A percentile compares a stretch with the other conserved stretches of the same genome.
phyloP scores from a whole-genome alignment of 2,329 filamentous ascomycete genomes.

The Fusarium newnesense region DNA sequence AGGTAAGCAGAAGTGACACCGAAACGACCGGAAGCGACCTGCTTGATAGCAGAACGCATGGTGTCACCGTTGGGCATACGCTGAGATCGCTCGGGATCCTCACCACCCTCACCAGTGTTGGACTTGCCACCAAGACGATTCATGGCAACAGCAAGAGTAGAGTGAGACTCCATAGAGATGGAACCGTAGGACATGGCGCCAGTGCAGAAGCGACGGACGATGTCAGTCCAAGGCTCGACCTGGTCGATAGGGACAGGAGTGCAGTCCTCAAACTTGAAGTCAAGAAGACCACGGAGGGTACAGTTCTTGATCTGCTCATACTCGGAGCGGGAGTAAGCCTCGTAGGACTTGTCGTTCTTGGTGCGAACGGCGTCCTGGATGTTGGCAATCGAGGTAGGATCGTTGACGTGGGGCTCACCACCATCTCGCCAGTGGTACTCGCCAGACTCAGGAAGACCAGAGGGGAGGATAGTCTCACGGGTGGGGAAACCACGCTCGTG shows the following conservation, averaged over 20 bases:
- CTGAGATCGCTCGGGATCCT: constrained; percentile 90
- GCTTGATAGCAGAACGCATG: constrained; percentile 97
- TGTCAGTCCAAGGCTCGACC: constrained; percentile 98
- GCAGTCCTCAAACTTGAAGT: constrained; percentile 93
- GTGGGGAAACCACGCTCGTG: constrained; percentile 94
- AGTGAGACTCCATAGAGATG: constrained; percentile 98
- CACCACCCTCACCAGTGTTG: constrained; percentile 97
- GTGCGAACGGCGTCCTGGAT: constrained; percentile 95
- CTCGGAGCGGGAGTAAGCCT: constrained; percentile 91
- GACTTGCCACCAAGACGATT: constrained; percentile 96
- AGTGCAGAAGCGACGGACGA: constrained; percentile 94
- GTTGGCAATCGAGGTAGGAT: constrained; percentile 93
- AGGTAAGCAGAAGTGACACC: constrained; percentile 96
- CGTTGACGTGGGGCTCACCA: constrained; percentile 94
- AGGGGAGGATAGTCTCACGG: constrained; percentile 77
- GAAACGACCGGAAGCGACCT: constrained; percentile 95
- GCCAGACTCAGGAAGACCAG: constrained; percentile 88
- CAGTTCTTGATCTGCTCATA: constrained; percentile 98
- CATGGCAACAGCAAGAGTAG: constrained; percentile 94
- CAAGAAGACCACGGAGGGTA: constrained; percentile 90
- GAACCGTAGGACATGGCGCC: constrained; percentile 99
- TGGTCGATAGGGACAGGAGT: constrained; percentile 92
- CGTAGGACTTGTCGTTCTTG: constrained; percentile 99
- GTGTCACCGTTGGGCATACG: constrained; percentile 91
- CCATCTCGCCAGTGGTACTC: constrained; percentile 99